Conservation (phyloP, 139 green algal species). For the Tetratostichococcus sp. region DNA sequence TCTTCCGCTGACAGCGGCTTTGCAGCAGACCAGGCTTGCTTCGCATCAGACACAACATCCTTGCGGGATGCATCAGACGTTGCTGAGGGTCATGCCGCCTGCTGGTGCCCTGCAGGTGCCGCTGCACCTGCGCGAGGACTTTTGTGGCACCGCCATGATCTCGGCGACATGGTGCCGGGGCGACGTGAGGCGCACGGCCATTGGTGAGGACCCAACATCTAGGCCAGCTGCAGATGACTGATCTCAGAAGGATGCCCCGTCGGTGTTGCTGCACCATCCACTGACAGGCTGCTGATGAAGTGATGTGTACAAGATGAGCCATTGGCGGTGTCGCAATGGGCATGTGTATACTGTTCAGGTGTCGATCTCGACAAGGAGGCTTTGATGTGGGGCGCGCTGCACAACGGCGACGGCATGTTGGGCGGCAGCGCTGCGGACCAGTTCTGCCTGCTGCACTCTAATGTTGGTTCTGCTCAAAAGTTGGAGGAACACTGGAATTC, state of each 20-base stretch:
- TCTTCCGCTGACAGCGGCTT: no score
- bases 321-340: no score
- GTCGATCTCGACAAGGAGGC: constrained; percentile 26
- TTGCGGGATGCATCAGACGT: no score
- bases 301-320: no score
- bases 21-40: no score
- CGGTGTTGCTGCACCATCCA: no score
- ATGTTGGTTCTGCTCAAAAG: neutral
- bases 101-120: constrained; percentile 5
- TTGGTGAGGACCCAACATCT: neutral
- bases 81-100: no score
- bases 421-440: neutral
- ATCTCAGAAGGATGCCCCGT: no score
- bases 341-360: neutral
- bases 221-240: no score
- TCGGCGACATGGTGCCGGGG: constrained; percentile 11
- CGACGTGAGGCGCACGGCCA: constrained; percentile 16
- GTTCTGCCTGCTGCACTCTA: constrained; percentile 19
- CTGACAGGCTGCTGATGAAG: no score
- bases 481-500: no score
- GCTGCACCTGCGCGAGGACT: constrained; percentile 21
- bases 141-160: constrained; percentile 19
- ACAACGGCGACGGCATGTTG: constrained; percentile 7
- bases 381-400: constrained; percentile 30
- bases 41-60: no score